These are phyloP conservation scores for Rosa chinensis DNA, from an alignment of 306 rosid species.

Conservation along the genomic window DNA sequence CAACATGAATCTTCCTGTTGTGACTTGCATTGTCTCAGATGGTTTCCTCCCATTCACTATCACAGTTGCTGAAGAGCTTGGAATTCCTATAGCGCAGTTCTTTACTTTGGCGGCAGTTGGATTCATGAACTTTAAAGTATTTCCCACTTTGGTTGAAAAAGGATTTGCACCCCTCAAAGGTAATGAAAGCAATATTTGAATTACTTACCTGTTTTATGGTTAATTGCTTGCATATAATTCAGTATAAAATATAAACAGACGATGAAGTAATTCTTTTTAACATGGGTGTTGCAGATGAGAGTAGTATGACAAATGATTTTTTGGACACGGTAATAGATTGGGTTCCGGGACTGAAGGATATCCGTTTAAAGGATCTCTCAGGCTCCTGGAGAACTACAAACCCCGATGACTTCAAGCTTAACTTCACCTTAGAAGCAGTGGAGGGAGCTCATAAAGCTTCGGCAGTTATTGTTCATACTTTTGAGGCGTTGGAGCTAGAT, in stretches of 20 bases:
- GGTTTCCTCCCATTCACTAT: neutral
- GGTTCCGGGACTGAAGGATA: constrained; percentile 7
- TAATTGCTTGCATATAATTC: neutral
- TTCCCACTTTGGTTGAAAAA: neutral
- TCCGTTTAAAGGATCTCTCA: constrained; percentile 9
- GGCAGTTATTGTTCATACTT: constrained; percentile 13
- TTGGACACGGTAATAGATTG: constrained; percentile 16
- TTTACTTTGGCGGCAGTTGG: constrained; percentile 1
- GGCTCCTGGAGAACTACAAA: neutral
- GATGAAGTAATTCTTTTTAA: neutral
- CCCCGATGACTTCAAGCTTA: neutral
- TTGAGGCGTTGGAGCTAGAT: constrained; percentile 9
- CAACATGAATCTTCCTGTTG: neutral
- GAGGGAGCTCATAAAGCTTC: neutral
- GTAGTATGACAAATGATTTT: neutral
- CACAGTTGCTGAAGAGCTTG: constrained; percentile 3
- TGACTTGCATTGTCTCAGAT: neutral
- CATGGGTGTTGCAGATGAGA: constrained; percentile 20
- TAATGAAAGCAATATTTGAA: neutral
- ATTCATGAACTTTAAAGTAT: neutral
- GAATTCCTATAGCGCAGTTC: neutral
- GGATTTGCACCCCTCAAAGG: constrained; percentile 2
- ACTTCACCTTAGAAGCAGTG: neutral
- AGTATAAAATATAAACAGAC: neutral
- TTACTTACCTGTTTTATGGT: neutral